A percentile compares a stretch with the other conserved stretches of the same genome.
Conservation (phyloP, 2,329 filamentous ascomycete genomes). For the Lizonia empirigonia region DNA sequence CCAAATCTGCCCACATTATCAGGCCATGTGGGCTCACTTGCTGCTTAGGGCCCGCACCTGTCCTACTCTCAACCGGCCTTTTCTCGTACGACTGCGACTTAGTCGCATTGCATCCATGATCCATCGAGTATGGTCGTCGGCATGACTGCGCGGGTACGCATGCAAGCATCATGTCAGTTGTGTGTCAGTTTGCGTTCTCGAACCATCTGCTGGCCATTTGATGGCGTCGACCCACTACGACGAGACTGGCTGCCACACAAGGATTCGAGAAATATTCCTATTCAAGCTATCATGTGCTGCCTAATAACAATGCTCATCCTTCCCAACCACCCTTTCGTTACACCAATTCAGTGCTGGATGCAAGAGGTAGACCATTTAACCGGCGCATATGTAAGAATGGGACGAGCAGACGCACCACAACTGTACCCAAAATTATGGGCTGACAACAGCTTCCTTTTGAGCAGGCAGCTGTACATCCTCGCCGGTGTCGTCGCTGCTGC, state of each 20-base stretch:
- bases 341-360: neutral
- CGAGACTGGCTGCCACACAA: neutral
- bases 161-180: conserved; percentile 6
- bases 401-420: neutral
- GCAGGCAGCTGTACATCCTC: neutral
- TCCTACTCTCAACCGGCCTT: conserved; percentile 8
- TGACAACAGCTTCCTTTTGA: neutral
- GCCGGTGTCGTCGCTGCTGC: neutral
- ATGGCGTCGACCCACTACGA: conserved; percentile 5
- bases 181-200: conserved; percentile 11
- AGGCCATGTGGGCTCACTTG: conserved; percentile 17
- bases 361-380: neutral
- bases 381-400: conserved; percentile 4
- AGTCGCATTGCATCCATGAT: conserved; percentile 3
- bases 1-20: conserved; percentile 17
- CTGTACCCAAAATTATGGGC: neutral
- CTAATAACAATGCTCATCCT: neutral
- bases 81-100: conserved; percentile 9
- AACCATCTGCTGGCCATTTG: conserved; percentile 15
- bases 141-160: conserved; percentile 2
- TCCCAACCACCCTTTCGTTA: neutral
- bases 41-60: conserved; percentile 6
- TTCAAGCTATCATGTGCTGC: conserved; percentile 6
- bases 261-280: conserved; percentile 3
- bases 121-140: neutral